Evolutionary conservation across 495 filamentous ascomycete species (phyloP), one percentile per base, ranked within the genome.

Genomic region (Amorphotheca resinae): DNA sequence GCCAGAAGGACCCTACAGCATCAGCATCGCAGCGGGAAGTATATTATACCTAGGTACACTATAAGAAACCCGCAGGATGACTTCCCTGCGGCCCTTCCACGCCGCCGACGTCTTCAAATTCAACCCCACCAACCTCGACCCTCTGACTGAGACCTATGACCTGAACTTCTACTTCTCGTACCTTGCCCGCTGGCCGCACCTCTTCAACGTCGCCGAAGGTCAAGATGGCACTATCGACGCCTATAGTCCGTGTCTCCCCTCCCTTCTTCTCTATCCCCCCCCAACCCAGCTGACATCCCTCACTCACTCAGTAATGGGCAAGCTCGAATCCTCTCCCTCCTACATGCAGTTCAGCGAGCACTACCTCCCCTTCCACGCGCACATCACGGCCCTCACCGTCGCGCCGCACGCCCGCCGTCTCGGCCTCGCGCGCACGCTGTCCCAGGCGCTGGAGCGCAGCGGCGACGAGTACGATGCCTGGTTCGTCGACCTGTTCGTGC

Each of bases 281-380:
- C 17, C 18, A 2, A n/a, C n/a, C n/a, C n/a, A n/a, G n/a, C n/a
- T n/a, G n/a, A n/a, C n/a, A n/a, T n/a, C n/a, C 28, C 44, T 46
- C 9, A 49, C 41, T 1, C 2, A 25, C 7, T 31, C 25, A 4
- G 33, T 46, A 95, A 89, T 96, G 74, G 91, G 87, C 49, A 98
- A 98, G 64, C 68, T 91, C 41, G 93, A 96, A 66, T 79, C 86
- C 52, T 87, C 87, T 25, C 87, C 84, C 18, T 65, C 75, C 15
- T 74, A 73, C 42, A 72, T 78, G 59, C 63, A 72, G 37, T 73
- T 76, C 54, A 85, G 80, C 39, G 72, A 81, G 50, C 84, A 93
- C 64, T 94, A 89, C 62, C 82, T 89, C 15, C 88, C 93, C 18
- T 96, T 86, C 84, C 91, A 96, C 63, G 91, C 88, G 22, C 91